Evolutionary conservation across 305 asterid genomes (phyloP).

Genomic region (Rubia tinctorum): DNA sequence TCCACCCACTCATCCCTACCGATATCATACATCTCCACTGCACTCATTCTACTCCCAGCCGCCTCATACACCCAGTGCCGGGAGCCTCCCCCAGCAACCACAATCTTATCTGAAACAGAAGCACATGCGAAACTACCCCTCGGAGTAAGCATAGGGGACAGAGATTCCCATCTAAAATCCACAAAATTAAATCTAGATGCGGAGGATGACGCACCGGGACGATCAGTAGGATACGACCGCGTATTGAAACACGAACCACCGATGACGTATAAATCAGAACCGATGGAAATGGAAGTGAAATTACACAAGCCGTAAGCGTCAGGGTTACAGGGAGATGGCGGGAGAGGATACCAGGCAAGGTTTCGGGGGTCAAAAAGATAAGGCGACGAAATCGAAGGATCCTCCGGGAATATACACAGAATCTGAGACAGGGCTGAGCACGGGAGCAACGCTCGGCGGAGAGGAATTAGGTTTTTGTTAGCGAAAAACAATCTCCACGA

Average conservation of each 20-base stretch:
- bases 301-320: conserved; percentile 75
- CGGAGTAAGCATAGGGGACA: conserved; percentile 75
- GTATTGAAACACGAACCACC: conserved; percentile 89
- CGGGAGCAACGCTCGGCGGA: conserved; percentile 49
- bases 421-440: conserved; percentile 44
- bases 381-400: conserved; percentile 73
- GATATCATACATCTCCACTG: conserved; percentile 94
- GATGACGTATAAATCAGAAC: conserved; percentile 62
- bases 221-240: conserved; percentile 73
- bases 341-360: conserved; percentile 69
- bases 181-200: conserved; percentile 57
- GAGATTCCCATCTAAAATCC: conserved; percentile 46
- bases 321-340: conserved; percentile 91
- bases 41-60: conserved; percentile 85
- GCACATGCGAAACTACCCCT: conserved; percentile 96
- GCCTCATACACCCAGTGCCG: conserved; percentile 89
- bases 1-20: conserved; percentile 76
- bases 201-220: conserved; percentile 68
- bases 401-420: conserved; percentile 76
- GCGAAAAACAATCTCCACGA: conserved; percentile 77
- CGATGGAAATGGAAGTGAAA: conserved; percentile 59
- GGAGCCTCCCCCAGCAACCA: conserved; percentile 95
- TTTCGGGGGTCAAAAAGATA: conserved; percentile 64
- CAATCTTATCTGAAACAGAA: conserved; percentile 49
- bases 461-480: conserved; percentile 49